These are phyloP conservation scores for Daldinia concentrica DNA, from an alignment of 495 filamentous ascomycete genomes.

Conservation along the genomic window DNA sequence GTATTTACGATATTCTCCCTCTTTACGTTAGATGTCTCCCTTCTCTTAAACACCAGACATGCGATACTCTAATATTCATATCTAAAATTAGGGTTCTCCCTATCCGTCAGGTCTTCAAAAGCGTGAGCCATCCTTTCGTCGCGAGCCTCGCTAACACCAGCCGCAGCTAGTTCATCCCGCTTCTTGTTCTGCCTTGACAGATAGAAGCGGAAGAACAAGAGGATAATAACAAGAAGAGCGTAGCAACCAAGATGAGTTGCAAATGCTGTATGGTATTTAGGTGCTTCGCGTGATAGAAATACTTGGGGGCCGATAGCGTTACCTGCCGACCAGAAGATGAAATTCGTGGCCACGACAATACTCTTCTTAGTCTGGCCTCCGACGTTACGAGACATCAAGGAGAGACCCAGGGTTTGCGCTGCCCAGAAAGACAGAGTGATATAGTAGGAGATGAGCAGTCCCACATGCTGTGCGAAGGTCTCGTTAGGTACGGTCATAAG, in stretches of 20 bases:
- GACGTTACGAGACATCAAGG: constrained; percentile 61
- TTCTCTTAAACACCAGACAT: neutral
- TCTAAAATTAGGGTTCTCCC: constrained; percentile 65
- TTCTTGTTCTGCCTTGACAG: constrained; percentile 57
- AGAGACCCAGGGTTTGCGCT: constrained; percentile 62
- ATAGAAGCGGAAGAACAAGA: constrained; percentile 59
- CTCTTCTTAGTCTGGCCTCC: constrained; percentile 66
- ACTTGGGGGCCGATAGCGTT: constrained; percentile 65
- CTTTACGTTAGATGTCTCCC: neutral
- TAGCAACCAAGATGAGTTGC: constrained; percentile 66
- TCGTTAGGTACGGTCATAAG: constrained; percentile 62
- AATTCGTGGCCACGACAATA: constrained; percentile 58
- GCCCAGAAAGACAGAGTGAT: constrained; percentile 67
- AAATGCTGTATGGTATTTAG: constrained; percentile 64
- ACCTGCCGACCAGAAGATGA: constrained; percentile 60
- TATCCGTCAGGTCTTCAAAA: constrained; percentile 68
- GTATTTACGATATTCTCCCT: neutral
- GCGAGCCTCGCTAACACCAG: constrained; percentile 52
- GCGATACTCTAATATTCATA: constrained; percentile 53
- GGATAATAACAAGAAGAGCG: constrained; percentile 55
- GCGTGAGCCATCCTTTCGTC: constrained; percentile 58
- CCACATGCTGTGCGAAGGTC: constrained; percentile 56
- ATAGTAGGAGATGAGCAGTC: constrained; percentile 66
- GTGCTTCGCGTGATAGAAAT: constrained; percentile 59
- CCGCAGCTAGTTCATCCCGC: constrained; percentile 55